These are phyloP conservation scores for Botrytis cinerea DNA, from an alignment of 2,329 filamentous ascomycete species.

Conservation along the genomic window DNA sequence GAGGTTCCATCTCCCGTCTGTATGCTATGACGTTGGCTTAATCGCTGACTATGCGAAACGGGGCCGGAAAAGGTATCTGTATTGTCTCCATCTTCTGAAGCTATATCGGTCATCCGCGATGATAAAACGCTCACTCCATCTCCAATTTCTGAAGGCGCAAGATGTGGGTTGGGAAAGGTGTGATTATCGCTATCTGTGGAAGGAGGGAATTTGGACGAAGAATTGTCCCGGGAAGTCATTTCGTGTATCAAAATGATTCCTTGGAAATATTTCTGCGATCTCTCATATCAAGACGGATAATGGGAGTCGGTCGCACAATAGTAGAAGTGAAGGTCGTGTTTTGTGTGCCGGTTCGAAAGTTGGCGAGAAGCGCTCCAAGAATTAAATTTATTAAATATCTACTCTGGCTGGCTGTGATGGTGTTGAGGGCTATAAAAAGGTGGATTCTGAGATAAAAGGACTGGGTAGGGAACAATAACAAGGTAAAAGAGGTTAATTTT, in stretches of 20 bases:
- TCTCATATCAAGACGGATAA: constrained; percentile 3
- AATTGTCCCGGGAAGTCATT: constrained; percentile 36
- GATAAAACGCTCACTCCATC: constrained; percentile 53
- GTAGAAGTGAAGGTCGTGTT: not conserved
- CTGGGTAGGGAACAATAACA: not conserved
- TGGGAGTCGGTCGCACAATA: not conserved
- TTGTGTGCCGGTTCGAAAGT: constrained; percentile 1
- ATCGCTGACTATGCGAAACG: constrained; percentile 42
- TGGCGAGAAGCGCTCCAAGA: not conserved
- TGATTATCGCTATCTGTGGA: constrained; percentile 29
- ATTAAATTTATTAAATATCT: constrained; percentile 9
- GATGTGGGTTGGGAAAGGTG: constrained; percentile 31
- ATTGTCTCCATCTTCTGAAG: constrained; percentile 51
- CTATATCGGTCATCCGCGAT: constrained; percentile 57
- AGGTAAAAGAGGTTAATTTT: not conserved
- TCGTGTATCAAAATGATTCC: not conserved
- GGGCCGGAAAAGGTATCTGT: constrained; percentile 41
- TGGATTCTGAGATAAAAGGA: not conserved
- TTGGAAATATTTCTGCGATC: not conserved
- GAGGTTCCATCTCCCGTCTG: constrained; percentile 48
- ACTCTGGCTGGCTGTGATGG: too few relatives aligned
- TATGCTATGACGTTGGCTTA: constrained; percentile 38
- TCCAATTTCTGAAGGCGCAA: constrained; percentile 39
- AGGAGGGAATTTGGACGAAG: constrained; percentile 25
- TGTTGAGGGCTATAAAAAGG: not conserved